Evolutionary conservation across 192 early-diverging fungal species (phyloP).

Genomic region (Oehlia diaphana): DNA sequence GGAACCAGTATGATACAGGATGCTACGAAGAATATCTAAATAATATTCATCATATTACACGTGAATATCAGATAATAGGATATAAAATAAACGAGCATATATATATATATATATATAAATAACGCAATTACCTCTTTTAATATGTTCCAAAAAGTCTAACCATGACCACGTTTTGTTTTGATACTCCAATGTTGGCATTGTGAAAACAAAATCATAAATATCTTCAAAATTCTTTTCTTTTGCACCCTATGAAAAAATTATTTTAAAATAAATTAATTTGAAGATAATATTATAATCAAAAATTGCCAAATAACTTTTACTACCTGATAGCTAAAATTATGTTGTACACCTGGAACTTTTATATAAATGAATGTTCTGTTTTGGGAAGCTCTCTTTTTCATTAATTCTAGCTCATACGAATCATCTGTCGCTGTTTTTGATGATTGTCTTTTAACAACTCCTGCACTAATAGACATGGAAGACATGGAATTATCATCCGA

Average conservation of each 20-base stretch:
- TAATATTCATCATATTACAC: neutral
- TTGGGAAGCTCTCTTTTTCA: constrained; percentile 82
- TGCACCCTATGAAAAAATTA: constrained; percentile 53
- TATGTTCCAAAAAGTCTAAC: constrained; percentile 65
- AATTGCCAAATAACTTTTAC: too few relatives aligned
- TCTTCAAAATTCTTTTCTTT: constrained; percentile 81
- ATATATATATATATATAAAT: too few relatives aligned
- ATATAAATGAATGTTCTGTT: constrained; percentile 91
- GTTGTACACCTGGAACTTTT: constrained; percentile 78
- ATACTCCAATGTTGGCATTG: constrained; percentile 75
- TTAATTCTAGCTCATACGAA: constrained; percentile 67
- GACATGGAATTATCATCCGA: constrained; percentile 9
- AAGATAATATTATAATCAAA: neutral
- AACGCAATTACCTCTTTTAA: constrained; percentile 62
- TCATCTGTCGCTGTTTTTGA: neutral
- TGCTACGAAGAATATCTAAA: constrained; percentile 15
- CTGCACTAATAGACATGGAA: neutral
- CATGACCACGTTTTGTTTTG: constrained; percentile 82
- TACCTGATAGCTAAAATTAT: constrained; percentile 84
- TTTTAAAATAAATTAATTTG: neutral
- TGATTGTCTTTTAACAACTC: neutral
- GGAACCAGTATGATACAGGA: constrained; percentile 1
- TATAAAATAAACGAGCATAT: neutral
- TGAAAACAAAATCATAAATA: constrained; percentile 69
- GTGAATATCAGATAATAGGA: too few relatives aligned